Conservation (phyloP, 495 filamentous ascomycete species). For the Penicillium atrosanguineum region DNA sequence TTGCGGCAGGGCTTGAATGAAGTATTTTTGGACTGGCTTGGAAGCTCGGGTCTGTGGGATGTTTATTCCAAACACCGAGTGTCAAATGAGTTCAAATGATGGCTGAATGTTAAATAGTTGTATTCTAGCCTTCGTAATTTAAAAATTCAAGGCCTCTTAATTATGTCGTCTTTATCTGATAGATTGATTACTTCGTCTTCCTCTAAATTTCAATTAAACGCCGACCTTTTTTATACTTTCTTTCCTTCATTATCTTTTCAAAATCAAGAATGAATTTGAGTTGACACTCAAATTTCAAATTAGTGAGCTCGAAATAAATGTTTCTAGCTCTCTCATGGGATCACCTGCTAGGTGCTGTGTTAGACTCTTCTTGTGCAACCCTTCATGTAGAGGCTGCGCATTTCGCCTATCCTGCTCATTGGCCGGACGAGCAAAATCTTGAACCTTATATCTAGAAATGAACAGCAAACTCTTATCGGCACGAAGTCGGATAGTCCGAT, state of each 20-base stretch:
- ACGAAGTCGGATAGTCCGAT: slow-evolving; percentile 1
- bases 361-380: not conserved
- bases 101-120: not conserved
- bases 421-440: not conserved
- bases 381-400: not conserved
- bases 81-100: not conserved
- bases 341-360: not conserved
- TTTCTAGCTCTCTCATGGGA: not conserved
- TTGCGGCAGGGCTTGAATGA: slow-evolving; percentile 23
- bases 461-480: too few relatives aligned
- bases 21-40: slow-evolving; percentile 21
- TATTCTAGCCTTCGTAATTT: not conserved
- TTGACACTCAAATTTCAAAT: not conserved
- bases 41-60: slow-evolving; percentile 10
- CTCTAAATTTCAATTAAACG: too few relatives aligned
- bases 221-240: too few relatives aligned
- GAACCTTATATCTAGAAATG: not conserved
- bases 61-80: slow-evolving; percentile 4
- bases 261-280: not conserved
- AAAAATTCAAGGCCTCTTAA: too few relatives aligned
- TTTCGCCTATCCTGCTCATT: too few relatives aligned
- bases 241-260: too few relatives aligned
- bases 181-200: too few relatives aligned
- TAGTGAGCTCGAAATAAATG: not conserved
- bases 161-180: too few relatives aligned